phyloP scores from a whole-genome alignment of 139 green algal genomes.

The Monoraphidium neglectum region DNA sequence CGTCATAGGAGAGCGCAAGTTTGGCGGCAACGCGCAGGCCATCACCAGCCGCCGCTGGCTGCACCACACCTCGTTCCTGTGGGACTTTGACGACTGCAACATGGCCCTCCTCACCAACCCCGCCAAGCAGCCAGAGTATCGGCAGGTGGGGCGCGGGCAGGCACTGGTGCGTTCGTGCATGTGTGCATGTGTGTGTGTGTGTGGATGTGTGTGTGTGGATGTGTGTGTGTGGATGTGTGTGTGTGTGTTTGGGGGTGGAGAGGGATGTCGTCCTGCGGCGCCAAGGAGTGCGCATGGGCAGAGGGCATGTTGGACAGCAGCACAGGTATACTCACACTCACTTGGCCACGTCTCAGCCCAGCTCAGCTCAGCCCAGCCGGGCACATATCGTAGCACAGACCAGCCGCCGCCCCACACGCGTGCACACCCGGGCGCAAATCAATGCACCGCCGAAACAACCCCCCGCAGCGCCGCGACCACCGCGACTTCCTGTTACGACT shows the following conservation, averaged over 20 bases:
- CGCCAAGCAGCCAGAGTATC: conserved; percentile 69
- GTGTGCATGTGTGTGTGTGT: neutral
- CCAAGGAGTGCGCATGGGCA: neutral
- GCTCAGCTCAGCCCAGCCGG: neutral
- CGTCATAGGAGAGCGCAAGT: conserved; percentile 85
- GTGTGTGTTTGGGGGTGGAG: neutral
- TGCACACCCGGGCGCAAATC: neutral
- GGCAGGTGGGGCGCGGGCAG: conserved; percentile 45
- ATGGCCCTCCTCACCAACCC: conserved; percentile 88
- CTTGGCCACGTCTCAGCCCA: neutral
- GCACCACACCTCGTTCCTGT: conserved; percentile 98
- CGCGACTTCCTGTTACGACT: conserved; percentile 66
- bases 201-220: neutral
- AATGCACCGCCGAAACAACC: neutral
- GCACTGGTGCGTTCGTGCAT: neutral
- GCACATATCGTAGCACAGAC: neutral
- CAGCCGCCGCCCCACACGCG: neutral
- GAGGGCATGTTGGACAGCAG: neutral
- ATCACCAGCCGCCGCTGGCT: conserved; percentile 92
- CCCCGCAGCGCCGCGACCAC: conserved; percentile 58
- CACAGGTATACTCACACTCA: neutral
- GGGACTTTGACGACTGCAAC: conserved; percentile 74
- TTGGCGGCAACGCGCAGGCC: conserved; percentile 97
- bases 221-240: neutral
- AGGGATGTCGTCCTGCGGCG: neutral